phyloP scores from a whole-genome alignment of 2,329 filamentous ascomycete genomes.

The Knoxdaviesia proteae region DNA sequence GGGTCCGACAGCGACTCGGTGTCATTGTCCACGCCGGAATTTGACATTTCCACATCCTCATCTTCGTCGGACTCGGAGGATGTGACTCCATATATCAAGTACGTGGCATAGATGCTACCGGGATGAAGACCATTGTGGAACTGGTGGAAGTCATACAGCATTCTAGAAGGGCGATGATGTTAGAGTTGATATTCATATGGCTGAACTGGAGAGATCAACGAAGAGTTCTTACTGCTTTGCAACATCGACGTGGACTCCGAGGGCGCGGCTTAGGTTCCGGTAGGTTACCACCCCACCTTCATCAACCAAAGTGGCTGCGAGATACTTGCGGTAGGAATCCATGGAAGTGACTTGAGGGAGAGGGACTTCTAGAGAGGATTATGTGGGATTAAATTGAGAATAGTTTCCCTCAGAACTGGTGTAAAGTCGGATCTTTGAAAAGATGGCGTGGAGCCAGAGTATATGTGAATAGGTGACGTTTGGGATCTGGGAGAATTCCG shows the following conservation, averaged over 20 bases:
- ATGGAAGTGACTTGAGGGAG: slow-evolving; percentile 12
- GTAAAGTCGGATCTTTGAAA: too few species aligned
- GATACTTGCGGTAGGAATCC: slow-evolving; percentile 47
- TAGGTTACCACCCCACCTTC: slow-evolving; percentile 70
- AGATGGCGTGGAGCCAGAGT: too few species aligned
- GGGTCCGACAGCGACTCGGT: slow-evolving; percentile 26
- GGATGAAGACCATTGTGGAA: slow-evolving; percentile 57
- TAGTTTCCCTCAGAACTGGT: too few species aligned
- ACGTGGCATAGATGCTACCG: slow-evolving; percentile 73
- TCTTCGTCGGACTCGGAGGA: slow-evolving; percentile 21
- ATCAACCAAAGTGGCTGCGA: slow-evolving; percentile 56
- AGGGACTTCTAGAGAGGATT: background rate
- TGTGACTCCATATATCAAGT: slow-evolving; percentile 58
- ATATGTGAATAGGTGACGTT: too few species aligned
- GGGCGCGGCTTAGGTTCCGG: slow-evolving; percentile 57
- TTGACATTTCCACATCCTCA: slow-evolving; percentile 49
- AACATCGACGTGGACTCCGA: slow-evolving; percentile 66
- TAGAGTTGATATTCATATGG: slow-evolving; percentile 65
- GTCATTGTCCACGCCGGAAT: slow-evolving; percentile 34
- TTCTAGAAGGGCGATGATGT: slow-evolving; percentile 51
- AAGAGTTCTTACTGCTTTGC: slow-evolving; percentile 56
- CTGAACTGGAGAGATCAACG: slow-evolving; percentile 37
- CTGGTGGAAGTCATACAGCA: slow-evolving; percentile 70
- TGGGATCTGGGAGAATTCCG: too few species aligned
- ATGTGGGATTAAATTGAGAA: background rate